These are phyloP conservation scores for Heliamphora exappendiculata DNA, from an alignment of 148 eudicot genomes.

Conservation along the genomic window DNA sequence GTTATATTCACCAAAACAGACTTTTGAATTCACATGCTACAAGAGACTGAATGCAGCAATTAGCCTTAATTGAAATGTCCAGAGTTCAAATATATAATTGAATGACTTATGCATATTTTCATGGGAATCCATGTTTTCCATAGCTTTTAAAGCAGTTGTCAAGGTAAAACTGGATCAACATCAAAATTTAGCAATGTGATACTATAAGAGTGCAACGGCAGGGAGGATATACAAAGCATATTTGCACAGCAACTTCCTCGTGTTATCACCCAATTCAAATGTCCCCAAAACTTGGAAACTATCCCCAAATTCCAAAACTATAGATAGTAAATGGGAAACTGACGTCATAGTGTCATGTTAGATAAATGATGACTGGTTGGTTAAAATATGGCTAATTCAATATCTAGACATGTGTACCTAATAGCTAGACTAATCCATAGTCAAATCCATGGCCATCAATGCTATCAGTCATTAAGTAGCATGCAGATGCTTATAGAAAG, in stretches of 20 bases:
- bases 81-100: background rate
- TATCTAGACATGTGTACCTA: background rate
- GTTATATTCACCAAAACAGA: background rate
- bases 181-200: background rate
- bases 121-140: background rate
- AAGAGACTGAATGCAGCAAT: background rate
- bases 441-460: background rate
- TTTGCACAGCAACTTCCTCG: background rate
- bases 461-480: background rate
- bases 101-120: background rate
- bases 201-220: background rate
- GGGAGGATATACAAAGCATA: background rate
- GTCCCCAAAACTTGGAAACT: background rate
- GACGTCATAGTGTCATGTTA: background rate
- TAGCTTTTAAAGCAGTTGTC: background rate
- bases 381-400: background rate
- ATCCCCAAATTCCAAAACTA: background rate
- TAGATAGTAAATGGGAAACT: background rate
- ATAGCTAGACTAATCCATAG: background rate
- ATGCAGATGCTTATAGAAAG: background rate
- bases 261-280: background rate
- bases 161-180: background rate
- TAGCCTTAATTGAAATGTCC: background rate
- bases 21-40: background rate
- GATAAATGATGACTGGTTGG: background rate